Evolutionary conservation across 768 basidiomycete species (phyloP), one percentile per base, ranked within the genome.

Genomic region (Royoungia palumana): DNA sequence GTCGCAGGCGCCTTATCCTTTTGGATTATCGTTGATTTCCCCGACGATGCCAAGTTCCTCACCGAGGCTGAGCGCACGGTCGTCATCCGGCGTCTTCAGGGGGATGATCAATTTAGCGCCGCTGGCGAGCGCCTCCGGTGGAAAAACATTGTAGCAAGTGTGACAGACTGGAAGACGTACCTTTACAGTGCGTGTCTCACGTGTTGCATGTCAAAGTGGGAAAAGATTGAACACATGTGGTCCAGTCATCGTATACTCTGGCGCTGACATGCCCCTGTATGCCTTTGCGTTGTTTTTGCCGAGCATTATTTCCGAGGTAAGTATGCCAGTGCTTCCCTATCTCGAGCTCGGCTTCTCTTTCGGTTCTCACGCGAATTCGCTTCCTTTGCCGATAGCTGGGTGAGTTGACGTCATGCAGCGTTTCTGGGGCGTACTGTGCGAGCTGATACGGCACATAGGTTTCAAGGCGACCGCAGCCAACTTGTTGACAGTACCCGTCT

Each of bases 1-100:
- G 14, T 87, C n/a, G 85, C 83, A 6, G 85, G 83, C 9, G 62
- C 64, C 20, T 63, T 72, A 10, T 88, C 86, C 2, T 89, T 82
- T 70, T 90, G 78, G 76, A 80, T 90, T 60, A 80, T 90, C 50
- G 82, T 88, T 57, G 89, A 90, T 62, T 91, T 90, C 68, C 88
- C 89, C 4, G 86, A 90, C 57, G 86, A 81, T 1, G 88, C 87
- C 22, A 85, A 77, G 55, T 90, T 89, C 71, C 72, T 91, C 6
- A 76, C 75, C n/a, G 83, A 86, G 55, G 76, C 70, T 3, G 88
- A 90, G 66, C 73, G 85, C 25, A 81, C 80, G 8, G 72, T 83
- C 17, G 75, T 87, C 44, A 73, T 89, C 45, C 75, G 81, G 20
- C 72, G 85, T 17, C 70, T 90, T 30, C 83, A 89, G 61, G 59